Evolutionary conservation across 129 eudicot genomes (phyloP), one percentile per base, ranked within the genome.

Genomic region (Glebionis coronaria): DNA sequence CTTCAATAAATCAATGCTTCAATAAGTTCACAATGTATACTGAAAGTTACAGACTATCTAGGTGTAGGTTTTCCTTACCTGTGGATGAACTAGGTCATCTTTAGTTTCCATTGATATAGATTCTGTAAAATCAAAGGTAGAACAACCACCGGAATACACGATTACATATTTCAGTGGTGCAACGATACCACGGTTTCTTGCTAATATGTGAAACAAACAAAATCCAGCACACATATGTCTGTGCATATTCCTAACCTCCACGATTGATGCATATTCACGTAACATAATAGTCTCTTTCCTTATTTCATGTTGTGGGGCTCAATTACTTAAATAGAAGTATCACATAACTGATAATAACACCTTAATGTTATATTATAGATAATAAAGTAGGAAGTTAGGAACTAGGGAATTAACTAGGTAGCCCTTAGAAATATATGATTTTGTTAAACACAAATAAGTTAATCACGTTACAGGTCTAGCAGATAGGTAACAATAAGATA

Each of bases 61-160:
- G 1, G 27, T 45, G 11, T 61, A 16, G 53, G 47, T 14, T 4
- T 7, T 44, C 65, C 49, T 18, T 58, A 88, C 91, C 88, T 88
- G 91, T 11, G 93, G 96, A 68, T 85, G 93, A 70, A 90, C 74
- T 28, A 73, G 15, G 70, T 29, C 72, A 64, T 81, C 82, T 77
- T 85, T 83, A 74, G 35, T 67, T 65, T 61, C 73, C 14, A 31
- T 68, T 58, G 84, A 82, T 69, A 67, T 66, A 15, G 91, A 75
- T 53, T 40, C 81, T 3, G 93, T 87, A 72, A 88, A 85, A 72
- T 88, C 96, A 31, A 69, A 93, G 61, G 98, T 86, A 65, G 98
- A 82, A 74, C 98, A 93, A 9, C 85, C 98, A 35, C 57, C 80
- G 10, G 98, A 93, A 67, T 86, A 88, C 56, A 88, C 92, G 64